A percentile compares a stretch with the other conserved stretches of the same genome.
Evolutionary conservation across 2,329 filamentous ascomycete species (phyloP).

Genomic region (Metarhizium anisopliae): DNA sequence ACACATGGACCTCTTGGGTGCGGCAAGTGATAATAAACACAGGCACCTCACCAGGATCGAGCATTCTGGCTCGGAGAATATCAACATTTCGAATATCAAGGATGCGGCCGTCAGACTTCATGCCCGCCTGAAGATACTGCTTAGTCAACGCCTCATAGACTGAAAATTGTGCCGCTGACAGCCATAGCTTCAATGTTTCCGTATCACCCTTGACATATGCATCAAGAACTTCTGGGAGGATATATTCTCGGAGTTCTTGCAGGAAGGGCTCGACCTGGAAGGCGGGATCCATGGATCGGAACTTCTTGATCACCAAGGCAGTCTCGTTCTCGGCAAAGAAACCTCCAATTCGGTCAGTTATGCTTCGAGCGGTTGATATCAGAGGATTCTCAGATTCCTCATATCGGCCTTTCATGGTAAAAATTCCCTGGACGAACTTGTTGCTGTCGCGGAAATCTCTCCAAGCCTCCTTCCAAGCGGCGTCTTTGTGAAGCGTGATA

Average conservation of each 20-base stretch:
- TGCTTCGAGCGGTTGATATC: slow-evolving; percentile 84
- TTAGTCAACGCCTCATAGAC: slow-evolving; percentile 96
- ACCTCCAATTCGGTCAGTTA: slow-evolving; percentile 84
- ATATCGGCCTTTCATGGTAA: slow-evolving; percentile 78
- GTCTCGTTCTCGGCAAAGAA: slow-evolving; percentile 99
- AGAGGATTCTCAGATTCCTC: slow-evolving; percentile 96
- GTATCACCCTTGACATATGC: slow-evolving; percentile 96
- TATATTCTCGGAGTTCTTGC: slow-evolving; percentile 93
- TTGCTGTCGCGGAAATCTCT: slow-evolving; percentile 86
- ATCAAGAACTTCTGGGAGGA: slow-evolving; percentile 91
- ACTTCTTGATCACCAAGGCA: slow-evolving; percentile 94
- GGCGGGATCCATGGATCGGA: slow-evolving; percentile 86
- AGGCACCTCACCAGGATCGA: slow-evolving; percentile 80
- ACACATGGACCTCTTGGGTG: slow-evolving; percentile 96
- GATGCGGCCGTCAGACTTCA: slow-evolving; percentile 91
- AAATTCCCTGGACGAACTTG: slow-evolving; percentile 79
- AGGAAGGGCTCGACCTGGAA: slow-evolving; percentile 96
- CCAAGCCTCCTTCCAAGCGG: slow-evolving; percentile 98
- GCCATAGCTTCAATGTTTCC: slow-evolving; percentile 86
- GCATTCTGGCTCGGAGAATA: slow-evolving; percentile 68
- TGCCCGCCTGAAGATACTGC: slow-evolving; percentile 86
- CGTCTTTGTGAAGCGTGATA: slow-evolving; percentile 91
- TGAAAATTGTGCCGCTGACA: slow-evolving; percentile 90
- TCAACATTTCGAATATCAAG: slow-evolving; percentile 94
- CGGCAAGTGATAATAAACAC: slow-evolving; percentile 96